phyloP scores from a whole-genome alignment of 1,139 yeast species.

The Saccharomyces pastorianus region DNA sequence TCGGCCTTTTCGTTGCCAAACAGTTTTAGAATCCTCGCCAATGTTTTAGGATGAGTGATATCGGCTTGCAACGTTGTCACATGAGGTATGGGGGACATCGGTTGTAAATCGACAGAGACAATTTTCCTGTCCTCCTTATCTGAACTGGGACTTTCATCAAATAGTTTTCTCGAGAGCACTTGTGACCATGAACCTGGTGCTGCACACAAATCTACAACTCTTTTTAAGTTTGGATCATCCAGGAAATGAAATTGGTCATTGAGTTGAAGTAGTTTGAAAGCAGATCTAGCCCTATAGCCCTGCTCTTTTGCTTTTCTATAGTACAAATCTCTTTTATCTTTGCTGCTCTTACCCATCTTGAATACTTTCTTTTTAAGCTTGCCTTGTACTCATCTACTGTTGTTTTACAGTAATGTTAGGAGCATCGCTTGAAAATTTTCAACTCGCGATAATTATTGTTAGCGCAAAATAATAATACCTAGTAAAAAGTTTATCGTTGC shows the following conservation, averaged over 20 bases:
- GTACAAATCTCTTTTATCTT: constrained; percentile 89
- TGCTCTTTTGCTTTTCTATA: constrained; percentile 90
- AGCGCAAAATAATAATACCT: background rate
- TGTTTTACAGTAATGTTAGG: background rate
- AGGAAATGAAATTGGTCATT: constrained; percentile 76
- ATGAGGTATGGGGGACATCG: constrained; percentile 89
- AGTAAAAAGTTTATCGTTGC: background rate
- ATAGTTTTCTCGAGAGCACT: constrained; percentile 69
- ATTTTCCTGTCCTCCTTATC: constrained; percentile 49
- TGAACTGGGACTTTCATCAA: constrained; percentile 29
- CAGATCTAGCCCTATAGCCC: constrained; percentile 96
- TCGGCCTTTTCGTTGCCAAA: constrained; percentile 93
- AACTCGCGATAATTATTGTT: background rate
- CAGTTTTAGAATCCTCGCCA: constrained; percentile 60
- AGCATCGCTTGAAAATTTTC: background rate
- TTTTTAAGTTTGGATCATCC: constrained; percentile 52
- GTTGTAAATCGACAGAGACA: constrained; percentile 92
- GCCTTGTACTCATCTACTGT: background rate
- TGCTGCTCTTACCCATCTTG: constrained; percentile 86
- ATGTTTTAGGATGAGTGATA: constrained; percentile 88
- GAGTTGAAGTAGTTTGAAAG: constrained; percentile 81
- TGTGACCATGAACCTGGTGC: constrained; percentile 99
- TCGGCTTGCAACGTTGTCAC: constrained; percentile 91
- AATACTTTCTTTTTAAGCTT: background rate
- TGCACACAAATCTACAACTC: constrained; percentile 95